Conservation (phyloP, 2,329 filamentous ascomycete genomes). For the Thermoascus crustaceus region DNA sequence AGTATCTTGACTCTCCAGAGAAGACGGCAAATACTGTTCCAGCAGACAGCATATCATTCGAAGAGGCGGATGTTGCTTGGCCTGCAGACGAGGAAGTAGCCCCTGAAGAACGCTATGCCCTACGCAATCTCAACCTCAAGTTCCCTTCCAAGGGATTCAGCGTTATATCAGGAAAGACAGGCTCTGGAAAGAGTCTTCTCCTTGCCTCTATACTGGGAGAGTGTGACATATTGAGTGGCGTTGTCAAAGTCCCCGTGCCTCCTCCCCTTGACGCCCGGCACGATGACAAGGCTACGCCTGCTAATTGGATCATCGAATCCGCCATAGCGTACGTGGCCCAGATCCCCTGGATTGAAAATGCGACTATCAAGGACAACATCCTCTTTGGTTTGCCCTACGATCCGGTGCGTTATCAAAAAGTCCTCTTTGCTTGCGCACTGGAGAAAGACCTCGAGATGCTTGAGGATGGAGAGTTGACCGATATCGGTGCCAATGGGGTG, state of each 20-base stretch:
- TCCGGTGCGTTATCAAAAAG: conserved; percentile 60
- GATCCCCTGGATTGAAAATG: conserved; percentile 80
- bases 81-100: conserved; percentile 54
- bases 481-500: conserved; percentile 77
- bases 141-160: conserved; percentile 64
- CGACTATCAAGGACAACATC: conserved; percentile 69
- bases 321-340: conserved; percentile 69
- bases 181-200: conserved; percentile 68
- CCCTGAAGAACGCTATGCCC: conserved; percentile 54
- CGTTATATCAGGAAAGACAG: conserved; percentile 68
- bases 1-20: conserved; percentile 61
- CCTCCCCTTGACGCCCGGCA: conserved; percentile 48
- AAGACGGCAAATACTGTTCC: conserved; percentile 47
- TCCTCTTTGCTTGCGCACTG: conserved; percentile 64
- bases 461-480: conserved; percentile 66
- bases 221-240: conserved; percentile 58
- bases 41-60: conserved; percentile 55
- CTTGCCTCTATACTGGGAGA: conserved; percentile 68
- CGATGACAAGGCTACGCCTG: conserved; percentile 52
- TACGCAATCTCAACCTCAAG: conserved; percentile 55
- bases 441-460: conserved; percentile 70
- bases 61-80: conserved; percentile 65
- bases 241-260: conserved; percentile 45
- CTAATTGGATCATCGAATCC: conserved; percentile 60
- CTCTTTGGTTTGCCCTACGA: conserved; percentile 66